These are phyloP conservation scores for Cercospora sp. DNA, from an alignment of 2,329 filamentous ascomycete genomes.

Conservation along the genomic window DNA sequence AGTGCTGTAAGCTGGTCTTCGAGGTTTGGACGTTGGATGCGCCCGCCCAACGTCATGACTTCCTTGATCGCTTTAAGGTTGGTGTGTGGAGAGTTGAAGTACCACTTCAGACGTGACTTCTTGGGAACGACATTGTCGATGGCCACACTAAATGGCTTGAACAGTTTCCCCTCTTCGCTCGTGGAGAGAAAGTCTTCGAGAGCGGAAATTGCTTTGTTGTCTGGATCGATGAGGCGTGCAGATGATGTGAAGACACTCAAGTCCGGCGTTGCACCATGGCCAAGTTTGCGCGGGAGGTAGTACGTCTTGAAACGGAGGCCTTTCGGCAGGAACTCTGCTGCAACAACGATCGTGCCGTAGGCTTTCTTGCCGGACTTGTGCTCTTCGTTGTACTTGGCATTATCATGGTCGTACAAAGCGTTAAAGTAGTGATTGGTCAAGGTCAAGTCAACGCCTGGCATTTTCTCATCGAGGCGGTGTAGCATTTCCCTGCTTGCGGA, in stretches of 20 bases:
- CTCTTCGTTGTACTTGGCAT: not conserved
- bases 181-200: not conserved
- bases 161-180: not conserved
- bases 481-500: not conserved
- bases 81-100: not conserved
- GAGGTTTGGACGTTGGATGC: not conserved
- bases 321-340: not conserved
- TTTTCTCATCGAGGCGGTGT: not conserved
- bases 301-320: not conserved
- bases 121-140: not conserved
- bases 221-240: not conserved
- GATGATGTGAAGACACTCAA: not conserved
- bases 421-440: not conserved
- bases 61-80: not conserved
- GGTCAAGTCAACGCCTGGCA: not conserved
- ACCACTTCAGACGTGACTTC: not conserved
- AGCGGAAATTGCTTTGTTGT: not conserved
- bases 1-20: not conserved
- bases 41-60: not conserved
- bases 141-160: not conserved
- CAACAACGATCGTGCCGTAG: not conserved
- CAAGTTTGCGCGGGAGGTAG: not conserved
- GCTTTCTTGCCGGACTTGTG: not conserved
- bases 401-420: not conserved
- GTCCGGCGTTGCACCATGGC: not conserved